Conservation (phyloP, 2,329 filamentous ascomycete species). For the Westerdykella aurantiaca region DNA sequence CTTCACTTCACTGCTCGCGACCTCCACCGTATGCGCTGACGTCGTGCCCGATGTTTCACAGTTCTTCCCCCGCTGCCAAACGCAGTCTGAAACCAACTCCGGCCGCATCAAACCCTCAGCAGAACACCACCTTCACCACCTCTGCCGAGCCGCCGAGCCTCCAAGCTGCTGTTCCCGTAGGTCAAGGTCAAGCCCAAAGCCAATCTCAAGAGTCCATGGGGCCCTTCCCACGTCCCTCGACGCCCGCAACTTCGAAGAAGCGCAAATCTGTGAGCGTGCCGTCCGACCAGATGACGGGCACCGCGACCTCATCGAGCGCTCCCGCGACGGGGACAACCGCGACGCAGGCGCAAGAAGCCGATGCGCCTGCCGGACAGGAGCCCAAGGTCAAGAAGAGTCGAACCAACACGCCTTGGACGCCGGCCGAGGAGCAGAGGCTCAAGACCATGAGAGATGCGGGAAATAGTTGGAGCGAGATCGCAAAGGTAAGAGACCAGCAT, state of each 20-base stretch:
- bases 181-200: conserved; percentile 2
- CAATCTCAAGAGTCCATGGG: conserved; percentile 17
- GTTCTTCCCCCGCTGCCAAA: conserved; percentile 40
- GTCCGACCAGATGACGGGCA: conserved; percentile 20
- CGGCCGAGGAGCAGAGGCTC: conserved; percentile 82
- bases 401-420: conserved; percentile 98
- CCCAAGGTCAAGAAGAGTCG: conserved; percentile 75
- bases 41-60: conserved; percentile 23
- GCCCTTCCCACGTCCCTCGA: conserved; percentile 16
- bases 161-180: conserved; percentile 24
- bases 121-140: conserved; percentile 14
- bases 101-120: conserved; percentile 26
- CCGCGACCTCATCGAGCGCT: conserved; percentile 24
- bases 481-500: conserved; percentile 59
- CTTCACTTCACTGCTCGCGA: neutral
- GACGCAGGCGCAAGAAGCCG: conserved; percentile 14
- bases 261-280: conserved; percentile 29
- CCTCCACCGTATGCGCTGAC: conserved; percentile 23
- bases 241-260: conserved; percentile 24
- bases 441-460: conserved; percentile 93
- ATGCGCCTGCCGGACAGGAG: conserved; percentile 25
- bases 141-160: conserved; percentile 22
- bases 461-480: conserved; percentile 96
- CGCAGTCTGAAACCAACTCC: conserved; percentile 41
- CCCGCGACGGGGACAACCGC: conserved; percentile 19